Conservation (phyloP, 345 rosid genomes). For the Eucalyptus viminalis region DNA sequence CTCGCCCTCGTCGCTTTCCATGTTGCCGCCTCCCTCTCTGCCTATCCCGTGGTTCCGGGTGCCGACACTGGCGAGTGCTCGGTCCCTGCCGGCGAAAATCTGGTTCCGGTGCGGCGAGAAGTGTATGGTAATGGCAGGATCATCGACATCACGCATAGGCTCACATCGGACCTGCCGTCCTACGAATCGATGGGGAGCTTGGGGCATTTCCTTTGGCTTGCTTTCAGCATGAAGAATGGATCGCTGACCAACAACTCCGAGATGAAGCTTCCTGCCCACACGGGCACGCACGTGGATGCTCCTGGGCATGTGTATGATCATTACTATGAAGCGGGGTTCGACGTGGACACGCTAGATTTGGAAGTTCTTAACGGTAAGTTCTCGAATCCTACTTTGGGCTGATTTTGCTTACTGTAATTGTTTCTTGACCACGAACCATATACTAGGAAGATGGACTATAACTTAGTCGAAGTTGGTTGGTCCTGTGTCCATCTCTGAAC, state of each 20-base stretch:
- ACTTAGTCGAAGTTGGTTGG: neutral
- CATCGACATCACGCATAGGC: constrained; percentile 66
- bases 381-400: neutral
- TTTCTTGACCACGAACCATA: neutral
- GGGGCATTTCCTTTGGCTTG: constrained; percentile 59
- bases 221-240: constrained; percentile 75
- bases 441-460: neutral
- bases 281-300: constrained; percentile 91
- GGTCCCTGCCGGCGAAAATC: neutral
- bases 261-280: constrained; percentile 68
- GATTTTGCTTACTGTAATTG: neutral
- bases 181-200: constrained; percentile 30
- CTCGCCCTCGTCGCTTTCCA: neutral
- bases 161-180: constrained; percentile 43
- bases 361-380: constrained; percentile 15
- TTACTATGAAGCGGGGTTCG: constrained; percentile 79
- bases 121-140: constrained; percentile 63
- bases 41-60: constrained; percentile 30
- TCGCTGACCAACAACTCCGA: constrained; percentile 58
- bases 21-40: constrained; percentile 1
- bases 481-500: neutral
- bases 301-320: constrained; percentile 74
- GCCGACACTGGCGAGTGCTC: neutral
- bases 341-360: constrained; percentile 82
- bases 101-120: constrained; percentile 57